phyloP scores from a whole-genome alignment of 2,329 filamentous ascomycete species.

The Hypoxylon sp. region DNA sequence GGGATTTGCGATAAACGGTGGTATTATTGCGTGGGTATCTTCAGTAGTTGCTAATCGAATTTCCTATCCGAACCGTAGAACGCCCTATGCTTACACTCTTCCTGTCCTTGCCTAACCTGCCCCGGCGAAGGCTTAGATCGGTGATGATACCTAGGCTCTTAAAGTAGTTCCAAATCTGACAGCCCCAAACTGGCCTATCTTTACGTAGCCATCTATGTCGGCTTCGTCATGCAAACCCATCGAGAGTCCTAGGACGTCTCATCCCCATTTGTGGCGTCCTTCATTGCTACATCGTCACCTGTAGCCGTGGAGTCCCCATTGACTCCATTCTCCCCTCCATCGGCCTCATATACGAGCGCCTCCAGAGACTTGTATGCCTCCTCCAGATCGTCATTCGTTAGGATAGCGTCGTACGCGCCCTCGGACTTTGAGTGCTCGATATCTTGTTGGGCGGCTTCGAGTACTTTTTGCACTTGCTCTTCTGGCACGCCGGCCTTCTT shows the following conservation, averaged over 20 bases:
- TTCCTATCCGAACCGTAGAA: conserved; percentile 10
- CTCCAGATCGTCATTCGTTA: conserved; percentile 65
- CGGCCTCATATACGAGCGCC: conserved; percentile 60
- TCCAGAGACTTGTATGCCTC: conserved; percentile 62
- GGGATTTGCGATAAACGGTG: background rate
- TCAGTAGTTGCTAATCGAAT: conserved; percentile 8
- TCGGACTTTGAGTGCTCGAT: conserved; percentile 60
- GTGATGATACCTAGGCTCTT: background rate
- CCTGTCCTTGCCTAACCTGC: background rate
- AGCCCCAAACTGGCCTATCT: background rate
- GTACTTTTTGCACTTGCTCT: conserved; percentile 60
- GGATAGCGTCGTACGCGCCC: conserved; percentile 63
- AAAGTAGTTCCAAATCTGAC: no score
- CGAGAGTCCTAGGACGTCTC: conserved; percentile 24
- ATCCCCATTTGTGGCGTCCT: conserved; percentile 37
- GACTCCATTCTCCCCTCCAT: conserved; percentile 39
- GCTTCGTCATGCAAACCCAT: background rate
- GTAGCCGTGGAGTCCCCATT: conserved; percentile 31
- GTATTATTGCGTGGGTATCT: conserved; percentile 32
- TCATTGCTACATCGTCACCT: conserved; percentile 40
- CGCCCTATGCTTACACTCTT: background rate
- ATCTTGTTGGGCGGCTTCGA: conserved; percentile 57
- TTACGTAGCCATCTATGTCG: background rate
- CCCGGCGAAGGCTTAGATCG: background rate
- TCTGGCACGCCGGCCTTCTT: conserved; percentile 58